A percentile compares a stretch with the other conserved stretches of the same genome.
Conservation (phyloP, 2,329 filamentous ascomycete species). For the Oidium heveae region DNA sequence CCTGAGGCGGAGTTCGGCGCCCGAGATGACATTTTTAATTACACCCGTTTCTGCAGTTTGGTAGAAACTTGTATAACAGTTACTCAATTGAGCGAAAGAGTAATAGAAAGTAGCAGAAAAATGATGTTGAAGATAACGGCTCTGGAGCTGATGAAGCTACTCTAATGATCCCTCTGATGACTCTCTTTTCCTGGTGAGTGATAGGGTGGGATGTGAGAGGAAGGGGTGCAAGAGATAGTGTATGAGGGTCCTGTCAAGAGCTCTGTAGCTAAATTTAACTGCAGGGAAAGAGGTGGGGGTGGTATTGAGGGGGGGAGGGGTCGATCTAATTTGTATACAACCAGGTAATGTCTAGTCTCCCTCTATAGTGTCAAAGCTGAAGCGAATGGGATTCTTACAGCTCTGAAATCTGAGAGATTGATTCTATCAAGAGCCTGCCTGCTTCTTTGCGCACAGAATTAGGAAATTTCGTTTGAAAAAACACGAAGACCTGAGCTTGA, state of each 20-base stretch:
- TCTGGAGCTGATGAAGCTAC: background rate
- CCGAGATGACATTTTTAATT: conserved; percentile 19
- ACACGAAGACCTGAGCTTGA: background rate
- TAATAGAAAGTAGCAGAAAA: background rate
- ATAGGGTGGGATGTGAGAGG: background rate
- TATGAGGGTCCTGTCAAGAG: background rate
- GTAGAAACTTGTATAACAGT: background rate
- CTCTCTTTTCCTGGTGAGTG: background rate
- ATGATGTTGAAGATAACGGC: background rate
- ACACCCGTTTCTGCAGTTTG: background rate
- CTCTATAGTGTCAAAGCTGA: background rate
- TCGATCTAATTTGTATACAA: background rate
- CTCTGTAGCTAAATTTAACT: background rate
- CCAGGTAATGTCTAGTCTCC: background rate
- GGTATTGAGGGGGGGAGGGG: background rate
- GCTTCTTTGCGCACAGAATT: background rate
- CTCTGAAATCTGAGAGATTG: background rate
- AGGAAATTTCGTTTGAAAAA: background rate
- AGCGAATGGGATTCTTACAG: background rate
- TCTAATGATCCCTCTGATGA: background rate
- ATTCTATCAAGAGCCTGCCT: background rate
- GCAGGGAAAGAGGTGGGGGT: background rate
- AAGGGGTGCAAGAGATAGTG: background rate
- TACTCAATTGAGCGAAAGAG: background rate
- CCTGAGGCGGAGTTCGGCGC: conserved; percentile 25